phyloP scores from a whole-genome alignment of 2,329 filamentous ascomycete species.

The Cladophialophora exuberans region DNA sequence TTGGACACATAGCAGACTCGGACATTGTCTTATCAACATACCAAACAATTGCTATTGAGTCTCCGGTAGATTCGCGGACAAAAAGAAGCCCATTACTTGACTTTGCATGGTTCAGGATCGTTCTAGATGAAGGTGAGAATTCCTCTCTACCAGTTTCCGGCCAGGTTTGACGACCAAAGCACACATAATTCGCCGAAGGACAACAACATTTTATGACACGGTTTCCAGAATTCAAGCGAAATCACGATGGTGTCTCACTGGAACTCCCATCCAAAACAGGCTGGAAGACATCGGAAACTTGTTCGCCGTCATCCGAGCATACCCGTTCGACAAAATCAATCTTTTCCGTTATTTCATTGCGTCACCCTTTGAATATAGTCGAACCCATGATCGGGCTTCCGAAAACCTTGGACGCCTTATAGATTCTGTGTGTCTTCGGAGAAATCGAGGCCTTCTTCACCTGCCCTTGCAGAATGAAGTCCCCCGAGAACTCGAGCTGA shows the following conservation, averaged over 20 bases:
- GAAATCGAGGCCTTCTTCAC: conserved; percentile 8
- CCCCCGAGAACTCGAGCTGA: conserved; percentile 39
- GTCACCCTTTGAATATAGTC: conserved; percentile 42
- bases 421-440: conserved; percentile 37
- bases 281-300: conserved; percentile 58
- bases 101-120: conserved; percentile 47
- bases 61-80: conserved; percentile 14
- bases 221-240: conserved; percentile 47
- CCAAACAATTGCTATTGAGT: conserved; percentile 48
- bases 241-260: conserved; percentile 58
- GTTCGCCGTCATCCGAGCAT: conserved; percentile 52
- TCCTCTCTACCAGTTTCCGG: not conserved
- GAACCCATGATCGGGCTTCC: conserved; percentile 28
- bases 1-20: conserved; percentile 36
- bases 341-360: conserved; percentile 52
- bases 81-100: conserved; percentile 36
- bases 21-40: conserved; percentile 56
- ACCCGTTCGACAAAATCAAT: conserved; percentile 46
- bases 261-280: conserved; percentile 59
- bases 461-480: conserved; percentile 36
- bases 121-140: conserved; percentile 47
- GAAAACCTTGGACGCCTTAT: conserved; percentile 36
- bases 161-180: conserved; percentile 35
- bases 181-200: conserved; percentile 54
- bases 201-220: conserved; percentile 50